Evolutionary conservation across 768 basidiomycete genomes (phyloP), one percentile per base, ranked within the genome.

Genomic region (Kwoniella mangroviensis): DNA sequence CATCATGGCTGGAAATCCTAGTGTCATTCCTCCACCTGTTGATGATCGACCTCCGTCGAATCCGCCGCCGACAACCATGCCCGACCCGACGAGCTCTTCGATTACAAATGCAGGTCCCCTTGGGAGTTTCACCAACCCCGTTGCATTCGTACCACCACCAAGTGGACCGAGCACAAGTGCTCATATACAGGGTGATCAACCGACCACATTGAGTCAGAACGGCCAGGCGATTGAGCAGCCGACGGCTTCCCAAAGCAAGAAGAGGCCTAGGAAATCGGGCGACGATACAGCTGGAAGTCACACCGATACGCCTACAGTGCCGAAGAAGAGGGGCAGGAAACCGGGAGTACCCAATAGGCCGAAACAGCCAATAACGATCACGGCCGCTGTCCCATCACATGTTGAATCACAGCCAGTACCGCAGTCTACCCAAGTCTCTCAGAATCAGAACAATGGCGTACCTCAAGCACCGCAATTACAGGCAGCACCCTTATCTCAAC

Each of bases 1-100:
- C 5, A 66, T 75, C 41, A 69, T 75, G 62, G 55, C 65, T 11
- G 21, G 54, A 1, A 75, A 75, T 55, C 70, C 72, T 0, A 45
- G 22, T 9, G 65, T 75, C 7, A 49, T 67, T 43, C 72, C 75
- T n/a, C 75, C 74, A 13, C 59, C 60, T 10, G 53, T 71, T 13
- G 67, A 67, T n/a, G 67, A 68, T 57, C 28, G 43, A 61, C 52
- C 63, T 6, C 63, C 63, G 2, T 54, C 56, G 5, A 21, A 55
- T 17, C 51, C 61, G n/a, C 73, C 67, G n/a, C 41, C 41, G 17
- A 43, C 26, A 45, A n/a, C 45, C 59, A 4, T 24, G 28, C 26
- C 40, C 42, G 24, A 26, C 15, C 69, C 24, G n/a, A n/a, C 34
- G 11, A 56, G 9, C 15, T n/a, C 52, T 26, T 21, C 15, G 15